Evolutionary conservation across 495 filamentous ascomycete species (phyloP), one percentile per base, ranked within the genome.

Genomic region (Rusavskia elegans): DNA sequence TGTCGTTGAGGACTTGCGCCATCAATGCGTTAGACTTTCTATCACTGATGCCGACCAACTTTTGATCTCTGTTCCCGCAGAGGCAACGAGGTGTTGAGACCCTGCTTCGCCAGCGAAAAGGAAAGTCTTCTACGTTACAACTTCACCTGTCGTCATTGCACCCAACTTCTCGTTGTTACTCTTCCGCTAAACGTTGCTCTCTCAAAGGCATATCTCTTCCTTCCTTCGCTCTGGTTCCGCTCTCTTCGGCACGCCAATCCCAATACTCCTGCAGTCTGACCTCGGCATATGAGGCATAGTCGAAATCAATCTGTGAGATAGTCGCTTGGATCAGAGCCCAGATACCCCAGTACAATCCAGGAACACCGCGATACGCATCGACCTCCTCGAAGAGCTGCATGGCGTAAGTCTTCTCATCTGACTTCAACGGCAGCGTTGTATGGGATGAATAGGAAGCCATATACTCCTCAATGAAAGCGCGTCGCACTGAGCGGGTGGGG

Each of bases 281-380:
- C 63, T 95, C 86, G 21, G 90, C 93, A 67, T 97, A 99, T 23
- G 77, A 75, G 36, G 87, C 86, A 59, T 97, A 99, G 66, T 99
- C 89, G 61, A 99, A 99, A 64, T 97, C 88, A 57, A 99, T 97
- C 53, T 90, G 80, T 5, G 85, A 90, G 56, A 99, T 97, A 17
- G 80, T 85, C 2, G 89, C 87, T 70, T 99, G 93, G 60, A 99
- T 96, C 48, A 97, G 73, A 9, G 88, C 85, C 93, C 93, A 97
- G 46, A 95, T 84, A 21, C 92, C 93, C 79, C 83, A 87, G 60
- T 81, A 87, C 53, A 99, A 84, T 10, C 92, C 92, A 0, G 92
- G 93, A 11, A 95, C 74, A 50, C 89, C 92, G 37, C 89, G 77
- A 70, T 85, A 99, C 29, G 75, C 65, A 65, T 98, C 89, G 1